These are phyloP conservation scores for Isoetes taiwanensis DNA, from an alignment of 75 land plant species.

Conservation along the genomic window DNA sequence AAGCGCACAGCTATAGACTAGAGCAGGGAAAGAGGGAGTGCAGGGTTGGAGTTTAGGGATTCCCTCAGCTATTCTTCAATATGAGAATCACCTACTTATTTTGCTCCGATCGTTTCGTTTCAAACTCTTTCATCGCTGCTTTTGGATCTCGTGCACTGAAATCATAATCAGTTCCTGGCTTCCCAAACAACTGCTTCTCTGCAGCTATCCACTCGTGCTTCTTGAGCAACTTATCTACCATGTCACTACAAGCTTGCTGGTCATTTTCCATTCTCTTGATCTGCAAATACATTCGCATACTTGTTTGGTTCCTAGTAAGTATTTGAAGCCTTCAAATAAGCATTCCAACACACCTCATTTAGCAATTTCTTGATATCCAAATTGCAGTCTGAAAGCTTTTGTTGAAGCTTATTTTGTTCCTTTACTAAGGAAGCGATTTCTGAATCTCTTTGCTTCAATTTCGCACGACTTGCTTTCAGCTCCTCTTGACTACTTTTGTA, in stretches of 20 bases:
- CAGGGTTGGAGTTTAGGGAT: too few relatives aligned
- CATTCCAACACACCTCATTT: slow-evolving; percentile 62
- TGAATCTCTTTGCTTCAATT: slow-evolving; percentile 79
- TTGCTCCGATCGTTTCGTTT: slow-evolving; percentile 63
- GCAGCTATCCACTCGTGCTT: slow-evolving; percentile 88
- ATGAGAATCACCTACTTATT: slow-evolving; percentile 44
- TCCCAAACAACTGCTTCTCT: slow-evolving; percentile 87
- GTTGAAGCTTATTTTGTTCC: slow-evolving; percentile 60
- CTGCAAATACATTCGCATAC: slow-evolving; percentile 16
- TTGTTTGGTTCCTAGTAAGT: not conserved
- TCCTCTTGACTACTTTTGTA: slow-evolving; percentile 54
- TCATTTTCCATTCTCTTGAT: slow-evolving; percentile 80
- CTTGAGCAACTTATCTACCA: slow-evolving; percentile 63
- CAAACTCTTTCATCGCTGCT: slow-evolving; percentile 59
- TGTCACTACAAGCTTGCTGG: slow-evolving; percentile 55
- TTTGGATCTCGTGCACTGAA: slow-evolving; percentile 55
- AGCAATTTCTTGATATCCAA: slow-evolving; percentile 81
- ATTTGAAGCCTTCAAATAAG: not conserved
- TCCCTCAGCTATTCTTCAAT: too few relatives aligned
- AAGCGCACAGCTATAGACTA: too few relatives aligned
- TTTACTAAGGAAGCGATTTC: slow-evolving; percentile 54
- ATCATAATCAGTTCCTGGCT: slow-evolving; percentile 90
- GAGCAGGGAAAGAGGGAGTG: too few relatives aligned
- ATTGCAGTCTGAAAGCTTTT: slow-evolving; percentile 51
- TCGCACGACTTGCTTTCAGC: slow-evolving; percentile 47